These are phyloP conservation scores for Suhomyces bribrorum DNA, from an alignment of 1,139 yeast species.

Conservation along the genomic window DNA sequence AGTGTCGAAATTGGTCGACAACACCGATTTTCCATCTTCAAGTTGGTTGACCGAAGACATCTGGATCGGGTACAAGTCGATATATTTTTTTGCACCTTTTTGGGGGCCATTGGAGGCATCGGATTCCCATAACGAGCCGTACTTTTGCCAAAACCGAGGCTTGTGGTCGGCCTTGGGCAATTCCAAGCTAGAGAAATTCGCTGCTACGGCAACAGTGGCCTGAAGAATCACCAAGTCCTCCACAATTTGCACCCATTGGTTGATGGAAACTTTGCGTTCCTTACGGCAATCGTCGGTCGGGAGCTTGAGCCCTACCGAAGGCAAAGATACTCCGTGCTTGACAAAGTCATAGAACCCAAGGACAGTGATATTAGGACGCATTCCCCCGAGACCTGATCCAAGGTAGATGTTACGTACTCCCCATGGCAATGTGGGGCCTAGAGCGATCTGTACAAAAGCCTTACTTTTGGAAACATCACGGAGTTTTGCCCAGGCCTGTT, in stretches of 20 bases:
- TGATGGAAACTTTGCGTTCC: conserved; percentile 67
- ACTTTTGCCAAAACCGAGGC: conserved; percentile 20
- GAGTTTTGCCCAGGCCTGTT: conserved; percentile 78
- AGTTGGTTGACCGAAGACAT: conserved; percentile 82
- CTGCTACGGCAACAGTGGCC: conserved; percentile 91
- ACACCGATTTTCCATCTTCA: conserved; percentile 64
- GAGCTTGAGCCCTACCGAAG: conserved; percentile 30
- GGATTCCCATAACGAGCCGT: conserved; percentile 7
- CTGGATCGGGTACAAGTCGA: conserved; percentile 93
- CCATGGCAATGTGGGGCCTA: conserved; percentile 89
- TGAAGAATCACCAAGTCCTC: conserved; percentile 93
- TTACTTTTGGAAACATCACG: conserved; percentile 77
- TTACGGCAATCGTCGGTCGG: conserved; percentile 83
- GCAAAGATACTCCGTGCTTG: conserved; percentile 41
- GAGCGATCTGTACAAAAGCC: conserved; percentile 90
- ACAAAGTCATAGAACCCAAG: conserved; percentile 77
- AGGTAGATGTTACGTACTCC: conserved; percentile 91
- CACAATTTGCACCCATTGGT: conserved; percentile 88
- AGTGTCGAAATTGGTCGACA: conserved; percentile 91
- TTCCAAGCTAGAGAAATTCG: conserved; percentile 67
- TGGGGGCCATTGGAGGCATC: conserved; percentile 6
- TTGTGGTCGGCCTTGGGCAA: conserved; percentile 47
- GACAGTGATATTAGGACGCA: conserved; percentile 94
- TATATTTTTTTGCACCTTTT: conserved; percentile 43
- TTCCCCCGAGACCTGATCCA: conserved; percentile 95